These are phyloP conservation scores for Violaceomyces palustris DNA, from an alignment of 1,284 basidiomycete species.

Conservation along the genomic window DNA sequence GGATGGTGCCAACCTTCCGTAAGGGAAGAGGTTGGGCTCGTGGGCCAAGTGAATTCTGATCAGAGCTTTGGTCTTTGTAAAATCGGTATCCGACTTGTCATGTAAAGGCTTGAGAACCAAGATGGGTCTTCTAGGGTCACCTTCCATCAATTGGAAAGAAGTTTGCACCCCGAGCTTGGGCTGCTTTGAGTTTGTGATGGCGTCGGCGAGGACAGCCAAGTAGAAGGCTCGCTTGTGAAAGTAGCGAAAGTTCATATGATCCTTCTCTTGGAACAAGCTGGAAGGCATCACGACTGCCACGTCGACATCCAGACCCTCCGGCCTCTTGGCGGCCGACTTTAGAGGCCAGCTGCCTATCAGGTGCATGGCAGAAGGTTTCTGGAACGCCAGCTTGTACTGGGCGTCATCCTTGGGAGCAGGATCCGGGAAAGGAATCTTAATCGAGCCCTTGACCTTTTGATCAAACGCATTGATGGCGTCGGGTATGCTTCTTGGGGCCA, in stretches of 20 bases:
- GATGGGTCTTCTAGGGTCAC: constrained; percentile 66
- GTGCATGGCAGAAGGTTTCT: constrained; percentile 73
- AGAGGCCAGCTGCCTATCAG: constrained; percentile 52
- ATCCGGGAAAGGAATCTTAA: constrained; percentile 55
- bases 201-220: constrained; percentile 71
- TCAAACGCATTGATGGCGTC: constrained; percentile 46
- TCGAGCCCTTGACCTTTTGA: constrained; percentile 56
- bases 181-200: constrained; percentile 55
- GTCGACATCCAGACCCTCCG: constrained; percentile 44
- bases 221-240: constrained; percentile 92
- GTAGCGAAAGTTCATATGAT: constrained; percentile 81
- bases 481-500: constrained; percentile 20
- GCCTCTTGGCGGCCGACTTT: constrained; percentile 35
- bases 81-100: constrained; percentile 61
- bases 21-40: constrained; percentile 62
- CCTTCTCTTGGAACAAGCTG: constrained; percentile 86
- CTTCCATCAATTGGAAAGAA: constrained; percentile 62
- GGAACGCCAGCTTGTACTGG: constrained; percentile 67
- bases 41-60: constrained; percentile 72
- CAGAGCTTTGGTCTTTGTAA: constrained; percentile 65
- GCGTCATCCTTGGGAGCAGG: constrained; percentile 51
- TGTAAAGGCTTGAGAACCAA: constrained; percentile 62
- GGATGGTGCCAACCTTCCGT: constrained; percentile 66
- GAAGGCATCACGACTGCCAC: constrained; percentile 54
- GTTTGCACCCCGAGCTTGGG: constrained; percentile 60